phyloP scores from a whole-genome alignment of 2,329 filamentous ascomycete species.

The Epichloe sylvatica region DNA sequence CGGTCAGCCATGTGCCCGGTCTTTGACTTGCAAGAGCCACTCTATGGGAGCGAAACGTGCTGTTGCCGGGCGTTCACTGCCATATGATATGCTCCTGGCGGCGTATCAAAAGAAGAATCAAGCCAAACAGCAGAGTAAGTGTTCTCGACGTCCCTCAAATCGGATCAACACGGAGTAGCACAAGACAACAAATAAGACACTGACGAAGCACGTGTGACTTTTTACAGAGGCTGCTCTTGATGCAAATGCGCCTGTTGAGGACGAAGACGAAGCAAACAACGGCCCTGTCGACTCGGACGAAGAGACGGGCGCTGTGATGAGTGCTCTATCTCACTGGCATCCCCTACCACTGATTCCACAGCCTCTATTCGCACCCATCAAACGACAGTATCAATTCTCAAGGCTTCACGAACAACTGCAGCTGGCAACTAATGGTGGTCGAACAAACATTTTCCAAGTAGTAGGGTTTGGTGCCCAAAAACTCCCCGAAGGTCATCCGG shows the following conservation, averaged over 20 bases:
- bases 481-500: slow-evolving; percentile 35
- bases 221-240: slow-evolving; percentile 75
- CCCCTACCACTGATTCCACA: slow-evolving; percentile 66
- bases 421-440: slow-evolving; percentile 51
- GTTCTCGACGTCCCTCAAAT: neutral
- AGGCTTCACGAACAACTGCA: slow-evolving; percentile 52
- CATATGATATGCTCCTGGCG: slow-evolving; percentile 82
- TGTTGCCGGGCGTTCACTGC: slow-evolving; percentile 72
- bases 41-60: slow-evolving; percentile 89
- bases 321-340: slow-evolving; percentile 58
- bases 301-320: slow-evolving; percentile 82
- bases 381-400: slow-evolving; percentile 47
- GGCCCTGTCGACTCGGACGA: slow-evolving; percentile 87
- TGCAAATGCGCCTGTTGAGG: slow-evolving; percentile 78
- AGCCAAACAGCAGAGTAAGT: slow-evolving; percentile 87
- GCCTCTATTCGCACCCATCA: slow-evolving; percentile 45
- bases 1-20: slow-evolving; percentile 74
- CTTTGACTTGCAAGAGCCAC: slow-evolving; percentile 85
- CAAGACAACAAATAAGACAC: neutral
- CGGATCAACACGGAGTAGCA: neutral
- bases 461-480: slow-evolving; percentile 42
- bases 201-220: slow-evolving; percentile 1
- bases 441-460: slow-evolving; percentile 51
- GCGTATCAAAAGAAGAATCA: slow-evolving; percentile 97
- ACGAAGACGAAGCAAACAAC: slow-evolving; percentile 67